Evolutionary conservation across 805 yeast species (phyloP).

Genomic region (Saccharomycopsis schoenii): DNA sequence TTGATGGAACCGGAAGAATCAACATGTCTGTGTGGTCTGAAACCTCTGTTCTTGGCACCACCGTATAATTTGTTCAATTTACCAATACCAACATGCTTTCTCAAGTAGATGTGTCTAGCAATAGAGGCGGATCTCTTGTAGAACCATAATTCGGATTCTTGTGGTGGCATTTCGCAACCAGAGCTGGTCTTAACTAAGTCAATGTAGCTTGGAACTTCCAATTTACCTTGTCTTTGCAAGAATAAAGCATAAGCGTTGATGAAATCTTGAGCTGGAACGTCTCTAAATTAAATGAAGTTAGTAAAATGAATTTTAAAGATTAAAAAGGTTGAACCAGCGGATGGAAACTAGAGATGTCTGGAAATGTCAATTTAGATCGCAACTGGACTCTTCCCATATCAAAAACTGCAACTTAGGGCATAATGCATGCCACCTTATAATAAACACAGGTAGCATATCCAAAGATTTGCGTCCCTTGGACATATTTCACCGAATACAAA

Average conservation of each 20-base stretch:
- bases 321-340: slow-evolving; percentile 5
- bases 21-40: slow-evolving; percentile 96
- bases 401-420: no score
- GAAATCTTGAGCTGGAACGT: slow-evolving; percentile 99
- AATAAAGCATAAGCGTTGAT: slow-evolving; percentile 99
- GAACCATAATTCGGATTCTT: slow-evolving; percentile 99
- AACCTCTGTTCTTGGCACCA: slow-evolving; percentile 98
- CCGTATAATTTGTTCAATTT: slow-evolving; percentile 98
- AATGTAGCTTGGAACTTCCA: slow-evolving; percentile 99
- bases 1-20: slow-evolving; percentile 99
- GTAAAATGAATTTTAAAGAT: slow-evolving; percentile 19
- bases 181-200: slow-evolving; percentile 98
- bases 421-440: no score
- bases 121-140: slow-evolving; percentile 99
- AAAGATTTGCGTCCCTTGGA: no score
- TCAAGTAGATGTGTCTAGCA: slow-evolving; percentile 99
- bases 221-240: slow-evolving; percentile 99
- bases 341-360: no score
- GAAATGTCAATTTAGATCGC: no score
- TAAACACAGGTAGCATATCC: no score
- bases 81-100: slow-evolving; percentile 99
- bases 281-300: slow-evolving; percentile 48
- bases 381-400: no score
- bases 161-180: slow-evolving; percentile 99
- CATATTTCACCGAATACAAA: no score